Conservation (phyloP, 1,284 basidiomycete genomes). For the Fomes fomentarius region DNA sequence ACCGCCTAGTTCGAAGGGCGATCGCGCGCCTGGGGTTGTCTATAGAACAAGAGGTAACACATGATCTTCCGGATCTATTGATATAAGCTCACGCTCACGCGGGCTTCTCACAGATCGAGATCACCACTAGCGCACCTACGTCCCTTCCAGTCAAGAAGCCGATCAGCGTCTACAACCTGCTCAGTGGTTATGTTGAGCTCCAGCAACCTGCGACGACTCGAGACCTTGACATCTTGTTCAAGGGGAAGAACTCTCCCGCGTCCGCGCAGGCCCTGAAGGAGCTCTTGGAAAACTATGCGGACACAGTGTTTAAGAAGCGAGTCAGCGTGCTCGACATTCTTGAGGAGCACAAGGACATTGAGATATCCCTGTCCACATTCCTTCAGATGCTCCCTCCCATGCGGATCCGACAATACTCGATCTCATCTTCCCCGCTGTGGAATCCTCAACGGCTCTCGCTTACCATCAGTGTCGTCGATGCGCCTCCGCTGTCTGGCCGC, state of each 20-base stretch:
- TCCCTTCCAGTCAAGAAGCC: slow-evolving; percentile 45
- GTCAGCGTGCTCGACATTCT: slow-evolving; percentile 51
- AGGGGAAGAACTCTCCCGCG: slow-evolving; percentile 20
- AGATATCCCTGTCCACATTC: slow-evolving; percentile 43
- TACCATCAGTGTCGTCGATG: slow-evolving; percentile 48
- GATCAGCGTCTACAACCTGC: slow-evolving; percentile 40
- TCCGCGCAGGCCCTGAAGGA: slow-evolving; percentile 28
- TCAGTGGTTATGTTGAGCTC: slow-evolving; percentile 54
- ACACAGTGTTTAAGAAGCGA: slow-evolving; percentile 42
- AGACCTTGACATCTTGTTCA: slow-evolving; percentile 36
- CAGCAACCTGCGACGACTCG: slow-evolving; percentile 47
- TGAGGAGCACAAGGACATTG: slow-evolving; percentile 42
- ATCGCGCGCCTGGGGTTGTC: slow-evolving; percentile 44
- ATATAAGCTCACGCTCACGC: not conserved
- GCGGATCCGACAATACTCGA: slow-evolving; percentile 55
- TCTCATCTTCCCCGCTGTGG: slow-evolving; percentile 54
- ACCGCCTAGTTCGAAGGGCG: slow-evolving; percentile 42
- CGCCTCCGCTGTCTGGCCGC: slow-evolving; percentile 38
- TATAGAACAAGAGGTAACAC: slow-evolving; percentile 44
- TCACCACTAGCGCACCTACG: slow-evolving; percentile 42
- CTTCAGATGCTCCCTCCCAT: slow-evolving; percentile 49
- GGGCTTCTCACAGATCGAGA: slow-evolving; percentile 34
- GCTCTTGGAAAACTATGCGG: slow-evolving; percentile 38
- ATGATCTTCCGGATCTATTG: too few relatives aligned
- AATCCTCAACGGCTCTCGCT: slow-evolving; percentile 46